A percentile compares a stretch with the other conserved stretches of the same genome.
Conservation (phyloP, 306 rosid species). For the Prunus mira region DNA sequence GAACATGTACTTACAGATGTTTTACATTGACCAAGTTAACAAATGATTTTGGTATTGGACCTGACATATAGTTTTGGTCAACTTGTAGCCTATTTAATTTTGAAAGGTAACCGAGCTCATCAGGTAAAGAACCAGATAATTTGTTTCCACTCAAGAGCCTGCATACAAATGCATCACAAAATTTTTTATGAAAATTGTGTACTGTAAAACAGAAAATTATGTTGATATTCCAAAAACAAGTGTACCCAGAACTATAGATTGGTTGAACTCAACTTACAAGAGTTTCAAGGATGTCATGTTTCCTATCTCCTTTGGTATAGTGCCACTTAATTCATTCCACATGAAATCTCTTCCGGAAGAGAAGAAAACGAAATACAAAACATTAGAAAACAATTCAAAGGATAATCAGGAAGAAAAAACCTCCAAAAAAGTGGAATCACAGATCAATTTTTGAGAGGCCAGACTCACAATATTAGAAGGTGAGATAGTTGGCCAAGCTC, state of each 20-base stretch:
- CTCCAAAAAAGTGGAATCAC: constrained; percentile 1
- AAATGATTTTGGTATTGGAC: constrained; percentile 42
- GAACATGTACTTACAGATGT: constrained; percentile 40
- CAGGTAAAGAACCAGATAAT: constrained; percentile 44
- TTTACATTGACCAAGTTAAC: constrained; percentile 24
- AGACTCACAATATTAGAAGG: constrained; percentile 63
- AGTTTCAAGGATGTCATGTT: constrained; percentile 49
- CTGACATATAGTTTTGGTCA: constrained; percentile 44
- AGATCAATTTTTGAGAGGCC: constrained; percentile 11
- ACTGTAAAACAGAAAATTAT: background rate
- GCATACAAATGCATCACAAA: constrained; percentile 12
- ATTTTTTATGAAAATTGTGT: background rate
- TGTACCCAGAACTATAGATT: background rate
- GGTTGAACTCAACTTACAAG: constrained; percentile 57
- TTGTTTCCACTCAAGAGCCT: constrained; percentile 53
- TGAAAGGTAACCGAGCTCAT: constrained; percentile 47
- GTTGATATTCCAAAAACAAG: background rate
- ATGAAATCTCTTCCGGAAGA: constrained; percentile 62
- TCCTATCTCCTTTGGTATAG: constrained; percentile 81
- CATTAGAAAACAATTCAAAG: constrained; percentile 30
- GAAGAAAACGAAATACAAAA: constrained; percentile 14
- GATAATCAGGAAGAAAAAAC: constrained; percentile 4
- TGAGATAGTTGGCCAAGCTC: constrained; percentile 65
- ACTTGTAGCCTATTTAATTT: constrained; percentile 41
- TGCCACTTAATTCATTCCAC: constrained; percentile 81